phyloP scores from a whole-genome alignment of 2,329 filamentous ascomycete genomes.

The Exophiala oligosperma region DNA sequence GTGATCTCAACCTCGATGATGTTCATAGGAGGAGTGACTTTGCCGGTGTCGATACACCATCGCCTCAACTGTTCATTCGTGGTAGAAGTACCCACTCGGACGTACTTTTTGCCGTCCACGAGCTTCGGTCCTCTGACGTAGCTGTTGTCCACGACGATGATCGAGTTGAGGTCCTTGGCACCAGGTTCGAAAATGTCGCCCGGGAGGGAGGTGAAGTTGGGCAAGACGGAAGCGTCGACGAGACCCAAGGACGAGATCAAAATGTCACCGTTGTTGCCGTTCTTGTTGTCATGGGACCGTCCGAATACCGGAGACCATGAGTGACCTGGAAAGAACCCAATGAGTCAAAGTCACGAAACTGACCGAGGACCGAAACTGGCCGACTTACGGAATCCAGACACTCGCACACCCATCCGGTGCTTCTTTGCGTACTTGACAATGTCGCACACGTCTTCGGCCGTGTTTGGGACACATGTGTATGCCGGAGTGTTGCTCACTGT shows the following conservation, averaged over 20 bases:
- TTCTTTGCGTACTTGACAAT: conserved; percentile 25
- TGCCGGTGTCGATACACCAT: conserved; percentile 41
- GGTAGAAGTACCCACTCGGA: conserved; percentile 45
- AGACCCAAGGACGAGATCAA: conserved; percentile 43
- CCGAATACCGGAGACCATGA: conserved; percentile 27
- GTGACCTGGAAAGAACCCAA: conserved; percentile 10
- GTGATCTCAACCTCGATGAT: conserved; percentile 53
- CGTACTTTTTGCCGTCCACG: conserved; percentile 36
- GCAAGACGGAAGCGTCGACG: conserved; percentile 28
- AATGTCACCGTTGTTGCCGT: conserved; percentile 34
- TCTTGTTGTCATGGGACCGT: conserved; percentile 13
- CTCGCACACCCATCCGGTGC: conserved; percentile 23
- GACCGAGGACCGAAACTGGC: background rate
- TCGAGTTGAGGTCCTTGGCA: conserved; percentile 24
- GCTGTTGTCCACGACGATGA: conserved; percentile 18
- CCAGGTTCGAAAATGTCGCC: conserved; percentile 19
- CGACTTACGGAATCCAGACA: conserved; percentile 22
- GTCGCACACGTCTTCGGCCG: conserved; percentile 20
- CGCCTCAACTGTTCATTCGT: conserved; percentile 50
- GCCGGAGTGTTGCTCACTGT: conserved; percentile 19
- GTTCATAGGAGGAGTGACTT: conserved; percentile 47
- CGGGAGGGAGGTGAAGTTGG: conserved; percentile 25
- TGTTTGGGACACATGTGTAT: conserved; percentile 23
- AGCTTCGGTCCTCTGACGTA: conserved; percentile 21
- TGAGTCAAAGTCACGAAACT: conserved; percentile 2